Base-by-base conservation (phyloP, 441 rosid genomes). In the Eutrema salsugineum region DNA sequence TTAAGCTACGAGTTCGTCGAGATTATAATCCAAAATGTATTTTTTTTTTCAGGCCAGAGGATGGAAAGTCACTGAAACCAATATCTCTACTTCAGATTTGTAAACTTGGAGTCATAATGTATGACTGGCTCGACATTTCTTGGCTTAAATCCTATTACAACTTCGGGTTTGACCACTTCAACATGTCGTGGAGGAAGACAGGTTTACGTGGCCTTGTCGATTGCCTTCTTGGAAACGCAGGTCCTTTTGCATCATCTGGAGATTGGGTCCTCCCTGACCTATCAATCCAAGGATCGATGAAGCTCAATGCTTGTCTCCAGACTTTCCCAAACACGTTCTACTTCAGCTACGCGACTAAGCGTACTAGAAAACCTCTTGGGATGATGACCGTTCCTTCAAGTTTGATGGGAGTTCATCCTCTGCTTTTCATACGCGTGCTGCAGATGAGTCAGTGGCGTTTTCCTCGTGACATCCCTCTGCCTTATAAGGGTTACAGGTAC, bases 251-350 rank as follows among this genome's bases (percentile, higher is more conserved):
- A 19, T 68, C 94, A 42, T 79, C 66, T 47, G 91, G 81, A 63
- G 99, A 94, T 75, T 94, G 99, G 99, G 88, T 94, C 72, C 88
- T 94, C 30, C 96, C 99, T 47, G 97, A 94, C 63, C 97, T 94
- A 60, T 90, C 99, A 16, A 85, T 94, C 78, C 94, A 94, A 71
- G 97, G 94, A 28, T 80, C 99, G 2, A 72, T 88, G 72, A 70
- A 70, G 72, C 83, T 90, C 64, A 94, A 94, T 58, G 50, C 76
- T 50, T 73, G 79, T 71, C 79, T 94, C 11, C 82, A 73, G 24
- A 94, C 98, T 5, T 94, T 94, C 68, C 91, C 91, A 1, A 67
- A 82, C 78, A 92, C 99, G 1, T 91, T 79, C 74, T 94, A 94
- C 79, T 94, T 94, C 82, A 87, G 96, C 79, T 94, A 94, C 28